A percentile compares a stretch with the other conserved stretches of the same genome.
Conservation (phyloP, 2,329 filamentous ascomycete genomes). For the Xylaria sp. region DNA sequence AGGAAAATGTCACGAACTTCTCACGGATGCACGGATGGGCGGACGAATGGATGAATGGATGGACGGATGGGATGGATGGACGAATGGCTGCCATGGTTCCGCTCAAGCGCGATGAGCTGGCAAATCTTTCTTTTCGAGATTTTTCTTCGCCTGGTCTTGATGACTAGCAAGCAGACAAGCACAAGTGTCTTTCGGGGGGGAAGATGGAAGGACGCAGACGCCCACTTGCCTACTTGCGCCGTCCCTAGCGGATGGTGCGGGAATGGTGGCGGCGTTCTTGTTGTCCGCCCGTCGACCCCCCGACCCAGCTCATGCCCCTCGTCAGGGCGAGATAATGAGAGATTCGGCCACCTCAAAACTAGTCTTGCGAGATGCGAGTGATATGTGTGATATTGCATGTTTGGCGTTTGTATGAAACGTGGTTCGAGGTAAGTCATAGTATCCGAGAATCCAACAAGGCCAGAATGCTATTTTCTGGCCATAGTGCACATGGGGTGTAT, state of each 20-base stretch:
- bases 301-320: conserved; percentile 36
- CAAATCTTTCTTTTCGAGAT: conserved; percentile 7
- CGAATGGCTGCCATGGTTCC: conserved; percentile 22
- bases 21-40: too few relatives aligned
- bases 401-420: too few relatives aligned
- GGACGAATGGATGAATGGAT: neutral
- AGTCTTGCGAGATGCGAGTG: conserved; percentile 1
- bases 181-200: conserved; percentile 26
- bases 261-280: too few relatives aligned
- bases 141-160: conserved; percentile 27
- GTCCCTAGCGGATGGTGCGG: conserved; percentile 31
- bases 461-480: too few relatives aligned
- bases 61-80: conserved; percentile 8
- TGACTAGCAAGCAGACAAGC: conserved; percentile 25
- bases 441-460: too few relatives aligned
- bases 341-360: conserved; percentile 41
- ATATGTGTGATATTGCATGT: too few relatives aligned
- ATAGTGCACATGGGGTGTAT: too few relatives aligned
- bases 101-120: conserved; percentile 20
- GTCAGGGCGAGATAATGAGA: conserved; percentile 43
- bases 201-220: conserved; percentile 7
- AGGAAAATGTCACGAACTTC: conserved; percentile 5
- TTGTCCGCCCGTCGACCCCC: conserved; percentile 14
- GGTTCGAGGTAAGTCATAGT: too few relatives aligned
- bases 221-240: too few relatives aligned